Conservation (phyloP, 2,329 filamentous ascomycete species). For the Xenosphaeropsis pyriputrescens region DNA sequence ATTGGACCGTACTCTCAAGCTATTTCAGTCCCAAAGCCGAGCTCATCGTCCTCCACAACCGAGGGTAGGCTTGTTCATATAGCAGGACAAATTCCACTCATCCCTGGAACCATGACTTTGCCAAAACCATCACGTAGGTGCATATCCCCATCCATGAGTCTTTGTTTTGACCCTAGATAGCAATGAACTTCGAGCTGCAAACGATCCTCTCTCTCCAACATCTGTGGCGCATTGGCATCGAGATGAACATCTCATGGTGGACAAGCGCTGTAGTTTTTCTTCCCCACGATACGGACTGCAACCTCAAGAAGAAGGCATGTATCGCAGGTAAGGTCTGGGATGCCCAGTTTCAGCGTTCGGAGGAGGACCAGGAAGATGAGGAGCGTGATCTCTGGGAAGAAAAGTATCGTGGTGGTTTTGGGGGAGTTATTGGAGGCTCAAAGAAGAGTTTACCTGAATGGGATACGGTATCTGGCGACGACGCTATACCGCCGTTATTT, state of each 20-base stretch:
- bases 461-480: background rate
- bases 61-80: conserved; percentile 36
- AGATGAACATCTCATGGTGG: conserved; percentile 62
- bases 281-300: conserved; percentile 19
- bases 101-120: conserved; percentile 64
- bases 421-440: conserved; percentile 7
- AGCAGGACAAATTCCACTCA: conserved; percentile 82
- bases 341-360: conserved; percentile 16
- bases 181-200: conserved; percentile 27
- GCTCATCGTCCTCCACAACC: conserved; percentile 12
- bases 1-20: conserved; percentile 96
- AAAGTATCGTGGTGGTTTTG: conserved; percentile 38
- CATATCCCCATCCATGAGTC: background rate
- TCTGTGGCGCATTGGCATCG: conserved; percentile 66
- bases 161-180: conserved; percentile 1
- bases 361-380: conserved; percentile 31
- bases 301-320: conserved; percentile 19
- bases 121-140: conserved; percentile 13
- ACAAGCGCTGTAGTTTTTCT: conserved; percentile 64
- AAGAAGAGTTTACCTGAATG: conserved; percentile 7
- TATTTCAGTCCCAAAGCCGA: conserved; percentile 34
- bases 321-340: conserved; percentile 33
- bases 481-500: conserved; percentile 49
- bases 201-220: conserved; percentile 71
- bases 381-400: conserved; percentile 56